A percentile compares a stretch with the other conserved stretches of the same genome.
These are phyloP conservation scores for Colletotrichum costaricense DNA, from an alignment of 2,329 filamentous ascomycete species.

Conservation along the genomic window DNA sequence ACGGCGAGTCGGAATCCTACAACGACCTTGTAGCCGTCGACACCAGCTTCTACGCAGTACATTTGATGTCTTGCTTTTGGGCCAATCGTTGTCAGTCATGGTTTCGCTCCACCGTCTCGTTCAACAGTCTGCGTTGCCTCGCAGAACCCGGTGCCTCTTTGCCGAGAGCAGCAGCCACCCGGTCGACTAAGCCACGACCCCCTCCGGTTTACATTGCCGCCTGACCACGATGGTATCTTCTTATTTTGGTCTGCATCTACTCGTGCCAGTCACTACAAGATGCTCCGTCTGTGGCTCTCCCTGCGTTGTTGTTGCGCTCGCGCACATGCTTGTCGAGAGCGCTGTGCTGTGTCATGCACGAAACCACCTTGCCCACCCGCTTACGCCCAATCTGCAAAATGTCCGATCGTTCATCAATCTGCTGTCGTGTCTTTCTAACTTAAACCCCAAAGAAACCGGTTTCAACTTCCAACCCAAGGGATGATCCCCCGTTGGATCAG, in stretches of 20 bases:
- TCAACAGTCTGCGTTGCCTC: not conserved
- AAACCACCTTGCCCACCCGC: constrained; percentile 25
- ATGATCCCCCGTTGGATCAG: constrained; percentile 16
- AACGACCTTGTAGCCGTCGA: not conserved
- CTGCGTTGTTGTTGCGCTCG: constrained; percentile 10
- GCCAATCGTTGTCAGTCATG: not conserved
- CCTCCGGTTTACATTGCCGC: constrained; percentile 10
- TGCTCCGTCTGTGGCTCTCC: constrained; percentile 6
- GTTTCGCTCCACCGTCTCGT: not conserved
- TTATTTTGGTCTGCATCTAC: not conserved
- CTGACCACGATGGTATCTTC: constrained; percentile 15
- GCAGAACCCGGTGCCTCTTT: not conserved
- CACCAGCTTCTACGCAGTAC: not conserved
- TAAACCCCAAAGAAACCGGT: constrained; percentile 20
- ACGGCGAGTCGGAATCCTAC: not conserved
- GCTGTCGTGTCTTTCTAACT: constrained; percentile 16
- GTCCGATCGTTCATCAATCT: constrained; percentile 26
- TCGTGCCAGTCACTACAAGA: not conserved
- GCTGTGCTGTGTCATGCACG: constrained; percentile 30
- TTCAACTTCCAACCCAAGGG: constrained; percentile 25
- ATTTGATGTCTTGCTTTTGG: not conserved
- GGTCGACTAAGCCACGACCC: constrained; percentile 30
- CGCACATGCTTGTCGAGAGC: constrained; percentile 24
- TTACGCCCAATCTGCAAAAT: constrained; percentile 14
- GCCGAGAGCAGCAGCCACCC: constrained; percentile 27